phyloP scores from a whole-genome alignment of 2,329 filamentous ascomycete species.

The Chaetomium sp. region DNA sequence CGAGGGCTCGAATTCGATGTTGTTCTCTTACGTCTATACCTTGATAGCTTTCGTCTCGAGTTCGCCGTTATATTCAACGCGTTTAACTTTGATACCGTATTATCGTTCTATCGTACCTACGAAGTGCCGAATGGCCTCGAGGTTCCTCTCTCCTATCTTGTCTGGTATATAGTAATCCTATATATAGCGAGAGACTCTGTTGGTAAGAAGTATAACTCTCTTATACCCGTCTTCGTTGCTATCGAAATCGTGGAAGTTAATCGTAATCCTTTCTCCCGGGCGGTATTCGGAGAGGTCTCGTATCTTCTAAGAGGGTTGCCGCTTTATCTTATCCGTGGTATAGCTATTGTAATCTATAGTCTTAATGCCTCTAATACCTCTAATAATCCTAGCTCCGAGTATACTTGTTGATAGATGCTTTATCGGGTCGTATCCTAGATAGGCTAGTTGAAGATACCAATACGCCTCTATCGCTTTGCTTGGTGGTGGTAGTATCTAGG shows the following conservation, averaged over 20 bases:
- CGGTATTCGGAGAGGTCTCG: background rate
- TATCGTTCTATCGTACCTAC: background rate
- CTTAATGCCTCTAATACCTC: too few relatives aligned
- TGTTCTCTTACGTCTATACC: background rate
- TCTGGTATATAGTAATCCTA: slow-evolving; percentile 6
- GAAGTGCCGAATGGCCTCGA: background rate
- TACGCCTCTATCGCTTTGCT: too few relatives aligned
- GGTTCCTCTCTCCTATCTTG: background rate
- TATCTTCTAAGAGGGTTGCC: too few relatives aligned
- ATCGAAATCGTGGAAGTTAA: slow-evolving; percentile 10
- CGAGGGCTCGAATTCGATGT: slow-evolving; percentile 7
- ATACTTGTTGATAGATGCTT: too few relatives aligned
- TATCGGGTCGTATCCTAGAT: too few relatives aligned
- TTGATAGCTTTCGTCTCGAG: background rate
- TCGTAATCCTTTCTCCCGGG: background rate
- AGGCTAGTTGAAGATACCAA: too few relatives aligned
- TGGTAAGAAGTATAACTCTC: background rate
- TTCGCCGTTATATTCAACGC: slow-evolving; percentile 9
- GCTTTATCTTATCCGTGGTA: too few relatives aligned
- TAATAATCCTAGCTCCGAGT: too few relatives aligned
- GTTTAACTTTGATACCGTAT: slow-evolving; percentile 8
- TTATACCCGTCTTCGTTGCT: background rate
- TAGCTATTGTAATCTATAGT: too few relatives aligned
- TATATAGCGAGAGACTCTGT: background rate
- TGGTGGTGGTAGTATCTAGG: too few relatives aligned